Percentiles rank a stretch among this genome's conserved stretches.
phyloP scores from a whole-genome alignment of 108 stramenopile species.

The Cylindrotheca closterium region DNA sequence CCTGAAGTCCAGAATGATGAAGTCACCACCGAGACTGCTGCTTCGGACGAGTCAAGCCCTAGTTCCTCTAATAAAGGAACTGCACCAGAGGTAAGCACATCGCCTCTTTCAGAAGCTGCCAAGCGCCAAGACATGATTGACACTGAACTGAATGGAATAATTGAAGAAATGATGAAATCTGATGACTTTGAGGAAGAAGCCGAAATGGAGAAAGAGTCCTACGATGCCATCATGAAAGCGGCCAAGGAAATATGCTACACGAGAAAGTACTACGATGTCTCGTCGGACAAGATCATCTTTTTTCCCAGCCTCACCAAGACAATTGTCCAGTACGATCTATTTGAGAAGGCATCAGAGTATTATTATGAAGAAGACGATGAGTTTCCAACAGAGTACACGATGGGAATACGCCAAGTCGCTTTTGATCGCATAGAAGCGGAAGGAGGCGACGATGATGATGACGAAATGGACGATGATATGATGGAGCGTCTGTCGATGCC shows the following conservation, averaged over 20 bases:
- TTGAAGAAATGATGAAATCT: constrained; percentile 18
- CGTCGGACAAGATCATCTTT: constrained; percentile 23
- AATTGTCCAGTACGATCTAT: constrained; percentile 18
- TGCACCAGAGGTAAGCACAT: too few species aligned
- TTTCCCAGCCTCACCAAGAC: constrained; percentile 21
- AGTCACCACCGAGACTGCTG: too few species aligned
- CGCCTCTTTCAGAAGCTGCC: not conserved
- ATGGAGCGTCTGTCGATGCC: constrained; percentile 2
- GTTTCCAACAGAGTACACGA: constrained; percentile 18
- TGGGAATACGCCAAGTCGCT: constrained; percentile 17
- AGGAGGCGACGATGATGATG: not conserved
- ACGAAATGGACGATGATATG: constrained; percentile 14
- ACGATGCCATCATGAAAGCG: constrained; percentile 27
- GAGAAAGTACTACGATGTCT: constrained; percentile 31
- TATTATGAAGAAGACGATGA: constrained; percentile 39
- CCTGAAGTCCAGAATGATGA: too few species aligned
- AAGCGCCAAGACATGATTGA: constrained; percentile 15
- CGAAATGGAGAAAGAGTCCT: constrained; percentile 24
- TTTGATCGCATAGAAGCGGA: not conserved
- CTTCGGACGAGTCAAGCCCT: too few species aligned
- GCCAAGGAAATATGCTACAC: constrained; percentile 18
- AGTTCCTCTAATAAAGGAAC: too few species aligned
- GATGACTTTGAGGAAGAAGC: constrained; percentile 11
- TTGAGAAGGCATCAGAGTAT: constrained; percentile 31
- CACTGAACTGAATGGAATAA: constrained; percentile 12